Conservation (phyloP, 768 basidiomycete genomes). For the Trametopsis cervina region DNA sequence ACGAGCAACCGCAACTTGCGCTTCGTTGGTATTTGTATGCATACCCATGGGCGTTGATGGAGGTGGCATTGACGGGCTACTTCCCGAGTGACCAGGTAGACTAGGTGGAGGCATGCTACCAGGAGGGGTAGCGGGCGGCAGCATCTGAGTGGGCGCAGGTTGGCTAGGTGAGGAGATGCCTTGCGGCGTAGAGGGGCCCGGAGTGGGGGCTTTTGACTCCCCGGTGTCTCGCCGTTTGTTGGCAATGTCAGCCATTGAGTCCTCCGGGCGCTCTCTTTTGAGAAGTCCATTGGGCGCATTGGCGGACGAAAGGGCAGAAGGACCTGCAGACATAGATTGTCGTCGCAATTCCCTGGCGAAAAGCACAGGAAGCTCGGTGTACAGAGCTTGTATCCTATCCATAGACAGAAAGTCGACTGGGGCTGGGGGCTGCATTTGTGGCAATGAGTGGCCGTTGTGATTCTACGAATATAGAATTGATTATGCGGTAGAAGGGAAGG, state of each 20-base stretch:
- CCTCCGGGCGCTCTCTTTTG: conserved; percentile 60
- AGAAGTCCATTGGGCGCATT: conserved; percentile 23
- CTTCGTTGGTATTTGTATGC: conserved; percentile 21
- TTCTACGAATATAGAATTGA: too few species aligned
- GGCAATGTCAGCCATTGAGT: conserved; percentile 30
- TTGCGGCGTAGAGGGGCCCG: conserved; percentile 24
- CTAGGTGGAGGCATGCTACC: conserved; percentile 10
- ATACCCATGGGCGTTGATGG: conserved; percentile 26
- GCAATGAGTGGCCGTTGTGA: conserved; percentile 28
- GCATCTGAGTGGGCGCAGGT: conserved; percentile 11
- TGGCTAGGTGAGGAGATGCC: conserved; percentile 9
- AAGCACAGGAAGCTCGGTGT: conserved; percentile 48
- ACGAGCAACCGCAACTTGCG: conserved; percentile 28
- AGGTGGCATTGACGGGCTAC: conserved; percentile 22
- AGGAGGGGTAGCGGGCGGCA: conserved; percentile 12
- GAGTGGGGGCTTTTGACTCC: conserved; percentile 40
- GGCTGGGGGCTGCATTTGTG: conserved; percentile 49
- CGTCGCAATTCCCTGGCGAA: conserved; percentile 45
- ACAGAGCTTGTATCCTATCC: conserved; percentile 60
- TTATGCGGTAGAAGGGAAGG: too few species aligned
- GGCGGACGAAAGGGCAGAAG: conserved; percentile 17
- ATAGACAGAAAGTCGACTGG: conserved; percentile 44
- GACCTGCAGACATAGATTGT: conserved; percentile 19
- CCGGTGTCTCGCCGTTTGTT: conserved; percentile 69
- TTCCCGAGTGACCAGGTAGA: conserved; percentile 7